Percentiles rank a stretch among this genome's conserved stretches.
Evolutionary conservation across 306 rosid genomes (phyloP).

Genomic region (Cercis canadensis): DNA sequence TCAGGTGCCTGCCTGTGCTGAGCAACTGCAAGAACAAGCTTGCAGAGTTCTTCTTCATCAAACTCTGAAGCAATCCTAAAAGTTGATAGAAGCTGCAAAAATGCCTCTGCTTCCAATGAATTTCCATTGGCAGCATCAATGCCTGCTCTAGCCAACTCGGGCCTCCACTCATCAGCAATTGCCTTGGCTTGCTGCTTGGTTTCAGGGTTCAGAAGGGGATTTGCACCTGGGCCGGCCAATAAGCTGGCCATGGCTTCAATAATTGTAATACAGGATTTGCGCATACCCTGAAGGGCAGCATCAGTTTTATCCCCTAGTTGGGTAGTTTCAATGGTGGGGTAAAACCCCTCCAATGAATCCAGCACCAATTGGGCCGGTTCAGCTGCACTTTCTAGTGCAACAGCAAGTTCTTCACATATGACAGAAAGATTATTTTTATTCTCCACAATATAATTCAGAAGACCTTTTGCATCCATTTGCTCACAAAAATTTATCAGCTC

Average conservation of each 20-base stretch:
- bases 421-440: slow-evolving; percentile 52
- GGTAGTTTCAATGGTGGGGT: slow-evolving; percentile 68
- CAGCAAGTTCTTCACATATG: slow-evolving; percentile 63
- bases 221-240: slow-evolving; percentile 73
- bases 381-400: slow-evolving; percentile 74
- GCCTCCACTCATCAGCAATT: slow-evolving; percentile 92
- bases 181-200: slow-evolving; percentile 90
- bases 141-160: slow-evolving; percentile 70
- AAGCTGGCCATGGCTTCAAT: slow-evolving; percentile 75
- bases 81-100: slow-evolving; percentile 79
- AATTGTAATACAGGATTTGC: slow-evolving; percentile 63
- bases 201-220: slow-evolving; percentile 76
- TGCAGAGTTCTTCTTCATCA: slow-evolving; percentile 89
- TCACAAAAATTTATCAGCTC: slow-evolving; percentile 62
- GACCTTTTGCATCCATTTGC: slow-evolving; percentile 79
- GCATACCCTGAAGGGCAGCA: slow-evolving; percentile 81
- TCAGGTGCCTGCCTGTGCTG: slow-evolving; percentile 83
- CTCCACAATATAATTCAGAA: slow-evolving; percentile 66
- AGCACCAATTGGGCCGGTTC: slow-evolving; percentile 76
- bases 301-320: slow-evolving; percentile 56
- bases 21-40: slow-evolving; percentile 84
- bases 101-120: slow-evolving; percentile 91
- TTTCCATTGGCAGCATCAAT: slow-evolving; percentile 87
- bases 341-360: slow-evolving; percentile 82
- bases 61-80: slow-evolving; percentile 87